Percentiles rank a stretch among this genome's conserved stretches.
Evolutionary conservation across 148 eudicot species (phyloP).

Genomic region (Linanthus parryae): DNA sequence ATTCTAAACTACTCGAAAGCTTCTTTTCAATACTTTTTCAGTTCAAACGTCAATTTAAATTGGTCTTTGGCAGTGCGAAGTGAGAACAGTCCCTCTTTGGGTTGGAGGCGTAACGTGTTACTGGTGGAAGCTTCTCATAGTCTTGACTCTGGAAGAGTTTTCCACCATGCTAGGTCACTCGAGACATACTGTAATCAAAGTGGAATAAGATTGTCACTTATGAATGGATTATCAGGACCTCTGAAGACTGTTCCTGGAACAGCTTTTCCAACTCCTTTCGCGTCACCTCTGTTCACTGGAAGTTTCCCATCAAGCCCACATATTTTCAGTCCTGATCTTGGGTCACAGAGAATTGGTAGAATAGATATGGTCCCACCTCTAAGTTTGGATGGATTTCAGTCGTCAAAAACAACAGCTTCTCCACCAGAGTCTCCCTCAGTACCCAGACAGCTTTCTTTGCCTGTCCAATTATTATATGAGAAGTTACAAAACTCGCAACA

Average conservation of each 20-base stretch:
- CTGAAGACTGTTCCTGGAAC: conserved; percentile 49
- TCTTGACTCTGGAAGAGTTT: conserved; percentile 91
- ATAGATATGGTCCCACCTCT: conserved; percentile 88
- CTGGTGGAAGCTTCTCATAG: conserved; percentile 88
- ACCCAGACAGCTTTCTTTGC: conserved; percentile 62
- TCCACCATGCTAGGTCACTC: conserved; percentile 83
- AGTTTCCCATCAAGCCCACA: conserved; percentile 94
- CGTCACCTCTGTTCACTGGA: conserved; percentile 93
- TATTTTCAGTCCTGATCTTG: conserved; percentile 72
- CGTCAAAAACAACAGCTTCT: conserved; percentile 48
- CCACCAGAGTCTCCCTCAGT: conserved; percentile 69
- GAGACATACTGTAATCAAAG: conserved; percentile 72
- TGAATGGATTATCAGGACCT: conserved; percentile 38
- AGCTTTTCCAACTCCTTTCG: conserved; percentile 56
- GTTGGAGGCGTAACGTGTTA: conserved; percentile 92
- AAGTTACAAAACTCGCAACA: conserved; percentile 76
- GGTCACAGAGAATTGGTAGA: conserved; percentile 49
- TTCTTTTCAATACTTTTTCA: background rate
- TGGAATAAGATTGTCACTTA: conserved; percentile 57
- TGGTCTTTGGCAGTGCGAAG: conserved; percentile 25
- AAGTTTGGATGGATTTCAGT: conserved; percentile 80
- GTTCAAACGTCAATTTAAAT: conserved; percentile 4
- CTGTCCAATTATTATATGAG: conserved; percentile 60
- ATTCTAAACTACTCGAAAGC: conserved; percentile 9
- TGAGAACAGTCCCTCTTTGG: conserved; percentile 62